Base-by-base conservation (phyloP, 768 basidiomycete genomes). In the Serendipita indica region DNA sequence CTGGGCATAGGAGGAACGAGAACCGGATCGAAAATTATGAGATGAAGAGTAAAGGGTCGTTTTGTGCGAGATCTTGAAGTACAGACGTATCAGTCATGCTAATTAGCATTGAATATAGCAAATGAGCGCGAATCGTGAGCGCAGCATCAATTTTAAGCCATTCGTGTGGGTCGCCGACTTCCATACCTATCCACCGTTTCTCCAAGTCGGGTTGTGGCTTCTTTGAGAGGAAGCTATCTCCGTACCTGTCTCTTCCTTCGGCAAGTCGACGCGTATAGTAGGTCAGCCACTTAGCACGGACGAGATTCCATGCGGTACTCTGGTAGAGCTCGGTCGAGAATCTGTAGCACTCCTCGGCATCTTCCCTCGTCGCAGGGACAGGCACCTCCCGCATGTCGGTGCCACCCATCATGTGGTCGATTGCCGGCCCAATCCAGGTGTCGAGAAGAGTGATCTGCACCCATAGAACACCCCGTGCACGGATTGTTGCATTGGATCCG, bases 391-490 rank as follows among this genome's bases (percentile, higher is more conserved):
- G 35, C 1, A 54, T 60, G 3, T 25, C 34, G 20, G 5, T 33
- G 2, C 39, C 43, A 25, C 39, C 57, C 33, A 62, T 62, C 14
- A 65, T 39, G 16, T 57, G 32, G 45, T 65, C 65, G 2, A 63
- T 56, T 3, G 20, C 56, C 3, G 57, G 58, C 2, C 62, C 65
- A 22, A 65, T 65, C 64, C 64, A 65, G 2, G 62, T 62, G 46
- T 65, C 65, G 16, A 65, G 58, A 57, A 65, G 43, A 60, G 59
- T 60, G n/a, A 57, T 33, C 30, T 65, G 64, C 32, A 63, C 33
- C 64, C 64, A 65, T 4, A 58, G 58, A 35, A 64, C 18, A 1
- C 62, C 56, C 1, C 52, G 57, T 3, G 64, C 61, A 5, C 20
- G 20, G 30, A 63, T 56, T 20, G 18, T 49, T 59, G 57, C 46